These are phyloP conservation scores for Paraphaeosphaeria minitans DNA, from an alignment of 2,329 filamentous ascomycete species.

Conservation along the genomic window DNA sequence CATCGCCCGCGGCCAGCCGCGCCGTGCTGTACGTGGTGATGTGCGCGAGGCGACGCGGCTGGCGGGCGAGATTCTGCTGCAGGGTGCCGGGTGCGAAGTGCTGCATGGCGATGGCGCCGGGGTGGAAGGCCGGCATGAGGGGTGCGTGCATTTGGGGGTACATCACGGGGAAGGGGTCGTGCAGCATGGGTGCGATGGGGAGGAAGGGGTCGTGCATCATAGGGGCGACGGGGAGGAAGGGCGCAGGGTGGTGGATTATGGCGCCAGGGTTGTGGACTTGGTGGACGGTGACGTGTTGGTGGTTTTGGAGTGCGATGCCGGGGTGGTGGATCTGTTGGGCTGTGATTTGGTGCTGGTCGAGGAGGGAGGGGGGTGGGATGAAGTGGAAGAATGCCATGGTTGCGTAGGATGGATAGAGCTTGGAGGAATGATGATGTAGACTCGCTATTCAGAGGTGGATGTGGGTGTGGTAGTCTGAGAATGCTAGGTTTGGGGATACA, in stretches of 20 bases:
- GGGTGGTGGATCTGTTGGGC: constrained; percentile 2
- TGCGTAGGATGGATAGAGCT: neutral
- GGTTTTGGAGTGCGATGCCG: neutral
- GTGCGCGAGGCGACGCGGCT: neutral
- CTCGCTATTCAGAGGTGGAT: neutral
- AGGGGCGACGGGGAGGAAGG: too few relatives aligned
- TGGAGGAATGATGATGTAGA: neutral
- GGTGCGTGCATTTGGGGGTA: neutral
- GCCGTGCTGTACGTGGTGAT: constrained; percentile 1
- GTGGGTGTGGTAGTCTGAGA: neutral
- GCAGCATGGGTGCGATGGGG: neutral
- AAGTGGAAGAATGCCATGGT: neutral
- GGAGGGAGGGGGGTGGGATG: neutral
- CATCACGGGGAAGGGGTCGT: neutral
- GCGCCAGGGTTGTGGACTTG: constrained; percentile 2
- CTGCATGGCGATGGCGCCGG: constrained; percentile 6
- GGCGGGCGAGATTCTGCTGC: neutral
- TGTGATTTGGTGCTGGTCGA: neutral
- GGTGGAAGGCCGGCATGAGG: neutral
- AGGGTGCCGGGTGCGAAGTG: neutral
- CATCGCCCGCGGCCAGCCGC: neutral
- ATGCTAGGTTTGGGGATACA: neutral
- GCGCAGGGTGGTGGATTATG: neutral
- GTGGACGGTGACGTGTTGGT: constrained; percentile 5
- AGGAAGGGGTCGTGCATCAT: neutral